A percentile compares a stretch with the other conserved stretches of the same genome.
phyloP scores from a whole-genome alignment of 352 stramenopile genomes.

The Pythium brachiatum region DNA sequence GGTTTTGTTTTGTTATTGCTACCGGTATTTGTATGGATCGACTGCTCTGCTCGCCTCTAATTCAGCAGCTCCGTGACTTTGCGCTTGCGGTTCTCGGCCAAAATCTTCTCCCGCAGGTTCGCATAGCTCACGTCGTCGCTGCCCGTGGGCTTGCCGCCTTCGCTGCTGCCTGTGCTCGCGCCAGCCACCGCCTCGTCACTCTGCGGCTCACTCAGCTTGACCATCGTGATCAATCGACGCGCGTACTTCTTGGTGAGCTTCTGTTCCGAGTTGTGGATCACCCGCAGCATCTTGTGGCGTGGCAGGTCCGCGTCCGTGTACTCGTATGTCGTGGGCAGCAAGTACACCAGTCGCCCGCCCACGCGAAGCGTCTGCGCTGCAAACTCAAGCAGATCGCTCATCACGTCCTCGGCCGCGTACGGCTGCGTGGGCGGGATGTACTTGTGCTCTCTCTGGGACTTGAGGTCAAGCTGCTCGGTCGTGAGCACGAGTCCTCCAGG shows the following conservation, averaged over 20 bases:
- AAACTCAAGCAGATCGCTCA: constrained; percentile 95
- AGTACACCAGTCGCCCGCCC: constrained; percentile 82
- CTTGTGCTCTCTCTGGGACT: constrained; percentile 42
- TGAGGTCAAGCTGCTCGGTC: constrained; percentile 21
- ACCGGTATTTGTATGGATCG: background rate
- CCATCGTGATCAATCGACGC: constrained; percentile 85
- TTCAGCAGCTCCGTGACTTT: constrained; percentile 17
- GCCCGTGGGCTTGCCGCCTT: background rate
- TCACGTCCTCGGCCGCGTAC: constrained; percentile 96
- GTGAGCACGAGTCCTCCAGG: constrained; percentile 27
- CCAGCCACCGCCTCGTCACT: constrained; percentile 13
- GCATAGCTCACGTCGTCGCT: constrained; percentile 55
- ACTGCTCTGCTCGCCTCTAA: background rate
- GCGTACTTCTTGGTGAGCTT: constrained; percentile 83
- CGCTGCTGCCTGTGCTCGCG: background rate
- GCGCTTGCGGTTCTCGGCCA: constrained; percentile 52
- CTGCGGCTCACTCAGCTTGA: constrained; percentile 43
- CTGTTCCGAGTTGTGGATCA: constrained; percentile 82
- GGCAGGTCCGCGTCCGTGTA: constrained; percentile 82
- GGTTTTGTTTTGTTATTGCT: background rate
- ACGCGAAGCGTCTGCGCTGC: constrained; percentile 68
- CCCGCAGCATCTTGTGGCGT: constrained; percentile 58
- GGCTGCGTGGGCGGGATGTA: constrained; percentile 95
- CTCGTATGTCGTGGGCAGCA: constrained; percentile 81
- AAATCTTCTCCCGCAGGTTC: constrained; percentile 68